Evolutionary conservation across 169 alveolate species (phyloP), one percentile per base, ranked within the genome.

Genomic region (Eimeria nieschulzi): DNA sequence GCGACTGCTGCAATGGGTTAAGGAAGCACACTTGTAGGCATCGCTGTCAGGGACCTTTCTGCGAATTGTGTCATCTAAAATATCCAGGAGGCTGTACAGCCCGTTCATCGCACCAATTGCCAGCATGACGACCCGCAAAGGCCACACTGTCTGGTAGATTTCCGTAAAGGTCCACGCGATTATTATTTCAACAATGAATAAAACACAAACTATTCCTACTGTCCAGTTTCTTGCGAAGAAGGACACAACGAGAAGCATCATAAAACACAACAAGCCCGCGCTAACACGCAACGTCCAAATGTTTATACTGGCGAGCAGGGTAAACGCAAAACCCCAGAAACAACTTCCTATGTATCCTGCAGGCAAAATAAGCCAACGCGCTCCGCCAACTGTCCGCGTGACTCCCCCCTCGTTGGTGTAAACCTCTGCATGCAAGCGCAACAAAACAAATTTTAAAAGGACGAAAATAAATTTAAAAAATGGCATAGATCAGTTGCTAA

Each of bases 301-400:
- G 84, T 80, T 83, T 51, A 95, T 85, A 83, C 94, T 92, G 10
- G 95, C 96, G 93, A 92, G 91, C 66, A 95, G 90, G 46, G 93
- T 87, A 71, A 95, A 93, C 63, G 93, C 91, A 91, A 92, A 90
- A 53, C 96, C 96, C 93, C 95, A 95, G 64, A 95, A 76, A 61
- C 96, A 95, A 56, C 95, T 93, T 0, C 96, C 96, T 17, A 95
- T 46, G 71, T 95, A 95, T 33, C 96, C 96, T 15, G 96, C 96
- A n/a, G 96, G 95, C 39, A 95, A 79, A 64, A 95, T 95, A 46
- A 95, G 19, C 80, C 80, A 92, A 66, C 64, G 64, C 70, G 75
- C 70, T 64, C 96, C 96, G 15, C 96, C 96, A 12, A 91, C 86
- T 61, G 96, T 95, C 70, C 73, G 84, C 90, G 96, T 95, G 17